Evolutionary conservation across 169 alveolate species (phyloP), one percentile per base, ranked within the genome.

Genomic region (Theileria parva): DNA sequence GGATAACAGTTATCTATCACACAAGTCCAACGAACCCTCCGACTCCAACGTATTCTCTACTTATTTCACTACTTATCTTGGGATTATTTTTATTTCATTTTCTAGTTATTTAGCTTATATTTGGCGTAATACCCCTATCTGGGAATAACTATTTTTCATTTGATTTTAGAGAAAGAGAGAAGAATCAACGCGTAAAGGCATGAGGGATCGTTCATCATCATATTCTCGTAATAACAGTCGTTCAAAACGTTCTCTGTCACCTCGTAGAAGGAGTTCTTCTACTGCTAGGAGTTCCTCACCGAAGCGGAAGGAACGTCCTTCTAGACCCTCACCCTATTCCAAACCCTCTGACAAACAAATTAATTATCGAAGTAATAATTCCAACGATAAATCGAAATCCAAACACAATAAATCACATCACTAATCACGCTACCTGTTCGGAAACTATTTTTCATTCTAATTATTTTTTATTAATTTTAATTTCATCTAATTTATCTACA

Each of bases 131-230:
- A 44, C 12, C 1, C 8, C 2, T 44, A 44, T 44, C 53, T 44
- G 17, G 8, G 2, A 44, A 44, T 44, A 44, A 37, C 48, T 44
- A 8, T 11, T 4, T 8, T 15, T 44, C 3, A 44, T 44, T 11
- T 44, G 53, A 13, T 44, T 44, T 11, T 44, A 44, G 53, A 44
- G 53, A 44, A 44, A 44, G 53, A 44, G 53, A 44, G 53, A 44
- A 44, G 53, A 44, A 44, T 44, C 53, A 8, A 44, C 15, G 53
- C 53, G 53, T 44, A 44, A 44, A 13, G 17, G 53, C 8, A 25
- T 15, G 30, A 28, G 67, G n/a, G 67, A 25, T 8, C 79, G 66
- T 13, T 71, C 79, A 23, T 39, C 79, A 59, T 71, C 79, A 21
- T 30, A 39, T 39, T 30, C 44, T 4, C 30, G 79, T 32, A 25